A percentile compares a stretch with the other conserved stretches of the same genome.
These are phyloP conservation scores for Pistacia atlantica DNA, from an alignment of 345 rosid genomes.

Conservation along the genomic window DNA sequence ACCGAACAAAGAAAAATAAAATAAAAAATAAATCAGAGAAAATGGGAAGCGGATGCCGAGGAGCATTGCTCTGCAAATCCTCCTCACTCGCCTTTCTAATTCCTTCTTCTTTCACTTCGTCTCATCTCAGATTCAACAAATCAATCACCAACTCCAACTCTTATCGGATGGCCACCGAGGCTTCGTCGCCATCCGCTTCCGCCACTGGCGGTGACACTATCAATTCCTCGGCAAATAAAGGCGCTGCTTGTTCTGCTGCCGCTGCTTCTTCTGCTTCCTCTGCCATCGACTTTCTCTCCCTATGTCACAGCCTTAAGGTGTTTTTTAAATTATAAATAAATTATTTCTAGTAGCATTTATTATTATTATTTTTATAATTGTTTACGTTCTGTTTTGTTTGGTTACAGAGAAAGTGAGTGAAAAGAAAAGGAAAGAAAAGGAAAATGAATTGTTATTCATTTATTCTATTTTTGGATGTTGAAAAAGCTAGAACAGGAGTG, in stretches of 20 bases:
- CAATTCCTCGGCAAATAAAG: conserved; percentile 22
- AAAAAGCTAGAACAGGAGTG: neutral
- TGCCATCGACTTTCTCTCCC: conserved; percentile 87
- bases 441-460: too few species aligned
- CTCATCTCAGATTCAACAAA: conserved; percentile 38
- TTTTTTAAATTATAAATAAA: neutral
- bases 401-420: neutral
- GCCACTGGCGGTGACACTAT: conserved; percentile 32
- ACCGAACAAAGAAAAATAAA: neutral
- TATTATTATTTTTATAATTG: neutral
- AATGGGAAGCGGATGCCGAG: conserved; percentile 58
- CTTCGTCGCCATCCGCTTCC: conserved; percentile 46
- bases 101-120: conserved; percentile 48
- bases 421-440: neutral
- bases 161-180: conserved; percentile 46
- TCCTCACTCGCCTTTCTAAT: conserved; percentile 40
- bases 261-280: conserved; percentile 52
- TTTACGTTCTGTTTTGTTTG: neutral
- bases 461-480: neutral
- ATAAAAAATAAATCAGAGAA: neutral
- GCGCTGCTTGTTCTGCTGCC: neutral
- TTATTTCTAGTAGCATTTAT: neutral
- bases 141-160: conserved; percentile 31
- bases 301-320: conserved; percentile 91
- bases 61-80: conserved; percentile 44